Evolutionary conservation across 2,329 filamentous ascomycete genomes (phyloP), one percentile per base, ranked within the genome.

Genomic region (Fusarium sp.): DNA sequence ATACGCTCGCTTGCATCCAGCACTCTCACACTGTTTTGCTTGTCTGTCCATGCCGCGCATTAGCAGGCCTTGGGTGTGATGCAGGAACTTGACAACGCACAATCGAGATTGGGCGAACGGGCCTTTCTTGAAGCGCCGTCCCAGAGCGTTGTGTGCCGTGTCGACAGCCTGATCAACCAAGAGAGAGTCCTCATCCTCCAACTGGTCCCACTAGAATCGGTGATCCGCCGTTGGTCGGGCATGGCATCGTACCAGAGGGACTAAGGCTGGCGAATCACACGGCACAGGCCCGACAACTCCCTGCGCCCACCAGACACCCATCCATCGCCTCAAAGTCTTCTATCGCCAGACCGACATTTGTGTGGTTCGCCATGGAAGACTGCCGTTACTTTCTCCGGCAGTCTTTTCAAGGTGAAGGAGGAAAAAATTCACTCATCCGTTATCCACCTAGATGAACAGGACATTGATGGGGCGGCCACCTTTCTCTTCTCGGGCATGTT

Each of bases 1-100:
- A 59, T 59, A 36, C 56, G 11, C 36, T 36, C 47, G 27, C 15
- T 27, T 28, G 34, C 34, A 16, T n/a, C 16, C 18, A 27, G 18
- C 15, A 34, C 54, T 23, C 43, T 43, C 63, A 68, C 58, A 68
- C 68, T 68, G 62, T 66, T 63, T 43, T 43, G 37, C 9, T n/a
- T 59, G 46, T 53, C 31, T 40, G 36, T 48, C 44, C 54, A 40
- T 57, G 44, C 54, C 34, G 37, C 55, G 47, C 60, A 68, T 68
- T 68, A 53, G 57, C 39, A 23, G 48, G 15, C 15, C 53, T 37
- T 54, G 23, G 59, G 56, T 47, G 66, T 51, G 68, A 73, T 70
- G 71, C 71, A 73, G 71, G 60, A 73, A 73, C 68, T 73, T 60
- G 62, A 70, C 68, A 70, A 71, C 65, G 70, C 70, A 70, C 71